Conservation (phyloP, 1,284 basidiomycete genomes). For the Limonomyces culmigenus region DNA sequence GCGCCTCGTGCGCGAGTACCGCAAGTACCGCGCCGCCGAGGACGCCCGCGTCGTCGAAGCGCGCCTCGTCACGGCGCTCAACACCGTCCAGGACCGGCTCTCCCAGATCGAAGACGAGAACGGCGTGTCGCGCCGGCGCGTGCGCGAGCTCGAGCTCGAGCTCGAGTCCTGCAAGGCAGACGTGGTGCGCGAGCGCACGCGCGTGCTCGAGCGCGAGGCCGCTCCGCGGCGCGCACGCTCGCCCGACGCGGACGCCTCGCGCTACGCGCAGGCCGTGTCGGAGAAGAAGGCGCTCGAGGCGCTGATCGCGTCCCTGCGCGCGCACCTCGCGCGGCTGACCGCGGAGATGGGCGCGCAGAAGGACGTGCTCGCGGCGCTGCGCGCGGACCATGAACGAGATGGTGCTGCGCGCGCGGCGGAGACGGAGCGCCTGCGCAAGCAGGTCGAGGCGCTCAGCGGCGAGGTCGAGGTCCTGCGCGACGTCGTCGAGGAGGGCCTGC, state of each 20-base stretch:
- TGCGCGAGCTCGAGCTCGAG: slow-evolving; percentile 70
- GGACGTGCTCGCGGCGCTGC: slow-evolving; percentile 44
- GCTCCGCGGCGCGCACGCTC: slow-evolving; percentile 18
- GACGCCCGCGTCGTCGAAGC: slow-evolving; percentile 43
- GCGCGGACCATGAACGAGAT: slow-evolving; percentile 45
- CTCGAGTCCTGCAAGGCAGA: slow-evolving; percentile 62
- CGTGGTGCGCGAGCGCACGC: slow-evolving; percentile 46
- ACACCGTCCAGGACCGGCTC: slow-evolving; percentile 45
- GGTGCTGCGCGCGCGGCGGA: slow-evolving; percentile 46
- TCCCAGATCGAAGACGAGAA: slow-evolving; percentile 67
- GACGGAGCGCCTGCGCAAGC: slow-evolving; percentile 39
- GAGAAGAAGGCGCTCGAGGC: slow-evolving; percentile 78
- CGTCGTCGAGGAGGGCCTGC: slow-evolving; percentile 70
- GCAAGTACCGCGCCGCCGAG: slow-evolving; percentile 25
- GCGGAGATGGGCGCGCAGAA: slow-evolving; percentile 63
- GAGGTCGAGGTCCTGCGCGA: slow-evolving; percentile 72
- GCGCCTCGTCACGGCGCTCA: slow-evolving; percentile 41
- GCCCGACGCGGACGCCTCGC: slow-evolving; percentile 8
- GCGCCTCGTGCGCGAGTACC: slow-evolving; percentile 32
- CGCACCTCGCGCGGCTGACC: slow-evolving; percentile 62
- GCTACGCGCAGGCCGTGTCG: slow-evolving; percentile 59
- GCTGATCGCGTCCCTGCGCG: slow-evolving; percentile 51
- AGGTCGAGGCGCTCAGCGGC: slow-evolving; percentile 60
- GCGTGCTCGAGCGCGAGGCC: slow-evolving; percentile 37
- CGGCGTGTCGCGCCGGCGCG: slow-evolving; percentile 54